Evolutionary conservation across 805 yeast genomes (phyloP), one percentile per base, ranked within the genome.

Genomic region (Schwanniomyces occidentalis): DNA sequence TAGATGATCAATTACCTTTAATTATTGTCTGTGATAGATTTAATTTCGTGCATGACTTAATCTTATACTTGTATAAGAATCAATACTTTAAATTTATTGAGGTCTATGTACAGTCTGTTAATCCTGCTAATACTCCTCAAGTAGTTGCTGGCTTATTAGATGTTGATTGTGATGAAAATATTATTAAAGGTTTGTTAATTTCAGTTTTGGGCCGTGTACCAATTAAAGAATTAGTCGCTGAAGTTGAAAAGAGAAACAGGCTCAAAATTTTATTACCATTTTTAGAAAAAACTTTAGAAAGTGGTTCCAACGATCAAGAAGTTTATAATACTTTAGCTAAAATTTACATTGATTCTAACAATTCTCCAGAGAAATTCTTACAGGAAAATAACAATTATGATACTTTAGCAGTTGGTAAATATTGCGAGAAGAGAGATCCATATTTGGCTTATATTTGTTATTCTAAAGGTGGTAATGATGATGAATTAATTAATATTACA

Each of bases 401-500:
- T 65, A 84, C 98, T n/a, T 71, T 86, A 49, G 85, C 85, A 52
- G 97, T 93, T 47, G 99, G 99, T 73, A 88, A 80, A 59, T 93
- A 93, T 73, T 93, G 99, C 75, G 99, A 93, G 68, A 91, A 87
- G 78, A 85, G 99, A 66, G 99, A 93, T 57, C 99, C 99, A 44
- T 93, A 88, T 68, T 73, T 93, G 59, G 99, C 99, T 18, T 93
- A 88, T 64, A 93, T 93, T 66, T 95, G 96, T 34, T 93, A 93
- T 65, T 95, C 95, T 42, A 91, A 90, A 68, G 99, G 99, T 57
- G 71, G 75, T 35, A 90, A 91, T 52, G 96, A 93, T 60, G 82
- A 73, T 38, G 99, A 93, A 61, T 76, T 93, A 54, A 78, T 93
- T 53, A 74, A 78, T 56, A 89, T 93, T 63, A 93, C 99, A 48